These are phyloP conservation scores for Aspergillus sp. DNA, from an alignment of 2,329 filamentous ascomycete species.

Conservation along the genomic window DNA sequence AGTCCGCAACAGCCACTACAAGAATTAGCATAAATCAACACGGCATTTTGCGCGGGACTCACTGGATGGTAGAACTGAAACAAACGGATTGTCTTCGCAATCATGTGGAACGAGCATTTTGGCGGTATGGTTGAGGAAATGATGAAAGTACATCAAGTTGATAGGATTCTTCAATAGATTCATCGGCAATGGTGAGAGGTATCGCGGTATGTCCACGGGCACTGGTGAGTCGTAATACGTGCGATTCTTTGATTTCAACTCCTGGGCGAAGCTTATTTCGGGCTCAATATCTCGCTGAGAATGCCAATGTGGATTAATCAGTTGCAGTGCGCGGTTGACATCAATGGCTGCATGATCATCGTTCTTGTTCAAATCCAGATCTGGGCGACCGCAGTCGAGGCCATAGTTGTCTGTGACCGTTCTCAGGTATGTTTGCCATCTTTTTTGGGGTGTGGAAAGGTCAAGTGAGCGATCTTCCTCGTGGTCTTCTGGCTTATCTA, in stretches of 20 bases:
- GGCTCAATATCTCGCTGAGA: slow-evolving; percentile 5
- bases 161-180: slow-evolving; percentile 64
- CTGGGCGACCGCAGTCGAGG: slow-evolving; percentile 62
- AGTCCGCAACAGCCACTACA: slow-evolving; percentile 38
- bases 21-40: slow-evolving; percentile 40
- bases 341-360: slow-evolving; percentile 63
- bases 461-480: slow-evolving; percentile 5
- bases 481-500: slow-evolving; percentile 2
- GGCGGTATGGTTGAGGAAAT: slow-evolving; percentile 74
- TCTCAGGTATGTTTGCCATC: slow-evolving; percentile 26
- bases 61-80: slow-evolving; percentile 57
- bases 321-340: slow-evolving; percentile 35
- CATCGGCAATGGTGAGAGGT: slow-evolving; percentile 50
- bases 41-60: slow-evolving; percentile 19
- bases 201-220: slow-evolving; percentile 55
- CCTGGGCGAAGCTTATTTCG: slow-evolving; percentile 25
- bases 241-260: slow-evolving; percentile 45
- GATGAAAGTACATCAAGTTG: slow-evolving; percentile 69
- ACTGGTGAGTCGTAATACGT: slow-evolving; percentile 67
- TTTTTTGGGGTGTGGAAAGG: slow-evolving; percentile 16
- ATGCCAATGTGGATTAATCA: slow-evolving; percentile 14
- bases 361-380: slow-evolving; percentile 64
- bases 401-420: slow-evolving; percentile 51
- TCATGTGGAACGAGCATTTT: slow-evolving; percentile 58
- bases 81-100: slow-evolving; percentile 55